Base-by-base conservation (phyloP, 1,284 basidiomycete species). In the Cryptococcus sp. region DNA sequence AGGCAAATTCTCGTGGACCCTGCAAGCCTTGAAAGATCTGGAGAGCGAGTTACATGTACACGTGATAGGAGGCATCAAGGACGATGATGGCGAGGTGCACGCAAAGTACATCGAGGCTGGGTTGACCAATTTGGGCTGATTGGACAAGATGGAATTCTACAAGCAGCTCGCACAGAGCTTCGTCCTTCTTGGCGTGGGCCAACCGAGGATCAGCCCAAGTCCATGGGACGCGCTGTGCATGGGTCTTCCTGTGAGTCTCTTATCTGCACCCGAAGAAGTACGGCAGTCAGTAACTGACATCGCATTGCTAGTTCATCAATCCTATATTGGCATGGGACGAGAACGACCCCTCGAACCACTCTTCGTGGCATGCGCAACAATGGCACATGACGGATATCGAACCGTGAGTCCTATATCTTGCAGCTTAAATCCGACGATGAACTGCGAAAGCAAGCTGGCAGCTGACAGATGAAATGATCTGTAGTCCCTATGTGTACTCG, bases 401-500 rank as follows among this genome's bases (percentile, higher is more conserved):
- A 2, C 70, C 72, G 71, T 74, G 27, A 67, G 66, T 71, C 59
- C 25, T 19, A 23, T 49, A 16, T 25, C 46, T 25, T 22, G 42
- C 30, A 52, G 30, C 27, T 46, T 27, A 27, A 3, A 25, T 6
- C 3, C 40, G 43, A 38, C 7, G 30, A 6, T 27, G 0, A 8
- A 40, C 15, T 30, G 17, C 41, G 15, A 51, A 17, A 17, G 11
- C 15, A 15, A 7, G 17, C 17, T 48, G n/a, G 38, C 38, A 35
- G 19, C 52, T 25, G 41, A 30, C 22, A 15, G 19, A 19, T 19
- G 20, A 13, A 15, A 10, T 42, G 6, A 47, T 16, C 30, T 63
- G 42, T 47, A 77, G 78, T 47, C 80, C 80, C 16, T 78, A 78
- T 55, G 78, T 81, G 20, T 81, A 81, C 62, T 69, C 76, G 47